These are phyloP conservation scores for Papiliotrema nemorosa DNA, from an alignment of 1,284 basidiomycete species.

Conservation along the genomic window DNA sequence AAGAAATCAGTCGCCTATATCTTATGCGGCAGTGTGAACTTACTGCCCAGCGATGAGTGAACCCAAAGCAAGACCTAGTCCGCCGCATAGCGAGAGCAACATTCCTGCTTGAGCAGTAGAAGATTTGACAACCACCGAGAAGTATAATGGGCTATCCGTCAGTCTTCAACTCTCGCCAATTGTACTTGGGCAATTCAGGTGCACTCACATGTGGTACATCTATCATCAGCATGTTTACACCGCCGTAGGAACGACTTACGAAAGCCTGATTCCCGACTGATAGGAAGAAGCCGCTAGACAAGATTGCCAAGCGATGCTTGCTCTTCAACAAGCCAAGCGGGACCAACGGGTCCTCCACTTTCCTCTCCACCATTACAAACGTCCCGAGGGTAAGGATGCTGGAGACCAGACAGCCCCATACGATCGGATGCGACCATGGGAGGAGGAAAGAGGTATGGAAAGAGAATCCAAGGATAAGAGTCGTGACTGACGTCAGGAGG, in stretches of 20 bases:
- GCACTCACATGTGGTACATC: constrained; percentile 15
- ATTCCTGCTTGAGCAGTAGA: constrained; percentile 49
- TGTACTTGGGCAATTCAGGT: too few species aligned
- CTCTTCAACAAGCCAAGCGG: constrained; percentile 69
- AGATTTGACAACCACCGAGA: constrained; percentile 41
- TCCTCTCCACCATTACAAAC: constrained; percentile 71
- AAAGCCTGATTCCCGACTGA: constrained; percentile 68
- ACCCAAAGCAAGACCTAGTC: constrained; percentile 74
- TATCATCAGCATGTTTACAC: background rate
- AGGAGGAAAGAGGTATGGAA: constrained; percentile 78
- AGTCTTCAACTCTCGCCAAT: too few species aligned
- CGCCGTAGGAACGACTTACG: constrained; percentile 44
- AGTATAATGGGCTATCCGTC: constrained; percentile 44
- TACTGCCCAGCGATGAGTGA: constrained; percentile 83
- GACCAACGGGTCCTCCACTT: constrained; percentile 72
- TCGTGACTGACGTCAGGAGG: constrained; percentile 67
- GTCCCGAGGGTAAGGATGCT: constrained; percentile 55
- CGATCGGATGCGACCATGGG: constrained; percentile 67
- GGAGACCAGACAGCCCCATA: constrained; percentile 62
- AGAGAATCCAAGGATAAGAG: constrained; percentile 71
- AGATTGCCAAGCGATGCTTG: constrained; percentile 58
- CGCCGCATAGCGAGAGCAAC: constrained; percentile 62
- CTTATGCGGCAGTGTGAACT: constrained; percentile 10
- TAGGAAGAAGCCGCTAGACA: constrained; percentile 48
- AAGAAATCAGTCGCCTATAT: background rate